These are phyloP conservation scores for Colletotrichum filicis DNA, from an alignment of 2,329 filamentous ascomycete genomes.

Conservation along the genomic window DNA sequence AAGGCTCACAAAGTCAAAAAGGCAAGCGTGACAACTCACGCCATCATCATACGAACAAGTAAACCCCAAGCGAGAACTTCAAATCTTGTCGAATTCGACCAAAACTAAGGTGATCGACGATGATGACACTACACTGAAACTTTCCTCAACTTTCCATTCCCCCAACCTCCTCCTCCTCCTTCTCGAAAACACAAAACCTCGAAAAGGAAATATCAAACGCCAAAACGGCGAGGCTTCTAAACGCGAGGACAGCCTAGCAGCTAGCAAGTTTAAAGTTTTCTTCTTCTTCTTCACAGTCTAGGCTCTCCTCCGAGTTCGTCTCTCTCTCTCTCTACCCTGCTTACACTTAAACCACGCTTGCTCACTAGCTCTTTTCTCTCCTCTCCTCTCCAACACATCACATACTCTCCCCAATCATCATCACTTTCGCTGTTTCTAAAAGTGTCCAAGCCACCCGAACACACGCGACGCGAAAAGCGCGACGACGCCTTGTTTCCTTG, in stretches of 20 bases:
- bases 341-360: not conserved
- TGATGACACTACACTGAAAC: not conserved
- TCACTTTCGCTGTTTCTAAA: not conserved
- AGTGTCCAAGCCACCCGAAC: not conserved
- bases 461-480: not conserved
- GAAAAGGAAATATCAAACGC: not conserved
- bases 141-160: no score
- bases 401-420: not conserved
- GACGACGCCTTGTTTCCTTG: not conserved
- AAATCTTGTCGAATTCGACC: no score
- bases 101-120: not conserved
- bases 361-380: not conserved
- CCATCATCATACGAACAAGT: not conserved
- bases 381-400: not conserved
- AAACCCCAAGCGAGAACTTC: no score
- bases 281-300: not conserved
- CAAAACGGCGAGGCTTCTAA: slow-evolving; percentile 1
- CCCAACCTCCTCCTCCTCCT: not conserved
- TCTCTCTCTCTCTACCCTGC: not conserved
- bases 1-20: not conserved
- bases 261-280: not conserved
- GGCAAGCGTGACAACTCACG: not conserved
- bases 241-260: not conserved
- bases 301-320: no score
- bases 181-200: not conserved